Conservation (phyloP, 2,329 filamentous ascomycete species). For the Diaporthe humulicola region DNA sequence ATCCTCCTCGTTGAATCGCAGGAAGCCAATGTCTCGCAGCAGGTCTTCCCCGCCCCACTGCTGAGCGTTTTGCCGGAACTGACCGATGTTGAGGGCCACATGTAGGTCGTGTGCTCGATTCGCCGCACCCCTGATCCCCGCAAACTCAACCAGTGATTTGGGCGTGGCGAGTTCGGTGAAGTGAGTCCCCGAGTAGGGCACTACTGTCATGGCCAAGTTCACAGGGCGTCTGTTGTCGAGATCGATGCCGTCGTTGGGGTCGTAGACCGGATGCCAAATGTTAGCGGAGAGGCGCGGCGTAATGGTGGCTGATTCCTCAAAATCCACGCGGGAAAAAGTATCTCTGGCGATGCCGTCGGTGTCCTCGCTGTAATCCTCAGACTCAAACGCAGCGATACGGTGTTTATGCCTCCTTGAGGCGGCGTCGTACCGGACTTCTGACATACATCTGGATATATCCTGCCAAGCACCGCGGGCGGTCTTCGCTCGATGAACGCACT, state of each 20-base stretch:
- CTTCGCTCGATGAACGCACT: slow-evolving; percentile 16
- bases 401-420: slow-evolving; percentile 20
- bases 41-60: slow-evolving; percentile 13
- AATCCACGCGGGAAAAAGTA: neutral
- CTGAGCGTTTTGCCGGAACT: slow-evolving; percentile 26
- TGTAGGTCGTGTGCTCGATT: slow-evolving; percentile 16
- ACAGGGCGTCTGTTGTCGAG: neutral
- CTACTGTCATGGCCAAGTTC: slow-evolving; percentile 33
- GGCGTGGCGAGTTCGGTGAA: slow-evolving; percentile 5
- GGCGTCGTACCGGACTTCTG: slow-evolving; percentile 30
- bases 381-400: neutral
- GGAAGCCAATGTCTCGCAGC: slow-evolving; percentile 46
- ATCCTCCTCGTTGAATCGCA: slow-evolving; percentile 64
- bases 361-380: neutral
- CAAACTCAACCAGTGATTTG: neutral
- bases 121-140: neutral
- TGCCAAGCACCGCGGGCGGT: slow-evolving; percentile 33
- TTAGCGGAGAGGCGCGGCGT: slow-evolving; percentile 4
- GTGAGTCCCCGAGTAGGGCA: slow-evolving; percentile 31
- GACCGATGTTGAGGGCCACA: slow-evolving; percentile 10
- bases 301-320: neutral
- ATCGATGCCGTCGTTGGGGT: neutral
- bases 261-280: neutral
- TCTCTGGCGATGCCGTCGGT: neutral
- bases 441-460: slow-evolving; percentile 37